Base-by-base conservation (phyloP, 169 alveolate genomes). In the Plasmodium reichenowi region DNA sequence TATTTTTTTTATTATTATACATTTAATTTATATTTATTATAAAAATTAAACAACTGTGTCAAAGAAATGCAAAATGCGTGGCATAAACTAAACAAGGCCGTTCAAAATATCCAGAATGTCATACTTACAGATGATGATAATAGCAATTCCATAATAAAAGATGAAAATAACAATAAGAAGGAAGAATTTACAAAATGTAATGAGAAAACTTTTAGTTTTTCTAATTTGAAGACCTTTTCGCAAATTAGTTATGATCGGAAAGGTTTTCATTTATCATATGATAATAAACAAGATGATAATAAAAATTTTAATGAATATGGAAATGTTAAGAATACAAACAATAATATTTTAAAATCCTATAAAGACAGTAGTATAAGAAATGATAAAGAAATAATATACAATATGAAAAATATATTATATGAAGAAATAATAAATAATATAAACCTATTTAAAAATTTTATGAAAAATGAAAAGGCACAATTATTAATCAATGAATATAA, bases 61-160 rank as follows among this genome's bases (percentile, higher is more conserved):
- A 66, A 12, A 66, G 88, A 56, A 60, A 74, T 74, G 88, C 73
- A 74, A 74, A 74, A 74, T 74, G 72, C 72, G 58, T 74, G 72
- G 88, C 10, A 59, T 43, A 74, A 58, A 29, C 9, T 74, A 48
- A 74, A 74, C 32, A 74, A 20, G 54, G 88, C 72, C 22, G 60
- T 74, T 71, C 71, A 74, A 59, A 74, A 74, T 47, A 74, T 74
- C 22, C 88, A 74, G 32, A 56, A 58, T 74, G 88, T 74, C 9
- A 74, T 74, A 58, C 32, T 58, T n/a, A 74, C 73, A 1, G 88
- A 74, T 13, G 72, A 74, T 74, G 88, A 74, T 58, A 38, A 32
- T 15, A 8, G 38, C 17, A 58, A 15, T 74, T 7, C 60, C 12
- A 56, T 20, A 12, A 22, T 17, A 50, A 59, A 74, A 3, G 72